Conservation (phyloP, 176 grass and related monocot species). For the Cenchrus fungigraminus region DNA sequence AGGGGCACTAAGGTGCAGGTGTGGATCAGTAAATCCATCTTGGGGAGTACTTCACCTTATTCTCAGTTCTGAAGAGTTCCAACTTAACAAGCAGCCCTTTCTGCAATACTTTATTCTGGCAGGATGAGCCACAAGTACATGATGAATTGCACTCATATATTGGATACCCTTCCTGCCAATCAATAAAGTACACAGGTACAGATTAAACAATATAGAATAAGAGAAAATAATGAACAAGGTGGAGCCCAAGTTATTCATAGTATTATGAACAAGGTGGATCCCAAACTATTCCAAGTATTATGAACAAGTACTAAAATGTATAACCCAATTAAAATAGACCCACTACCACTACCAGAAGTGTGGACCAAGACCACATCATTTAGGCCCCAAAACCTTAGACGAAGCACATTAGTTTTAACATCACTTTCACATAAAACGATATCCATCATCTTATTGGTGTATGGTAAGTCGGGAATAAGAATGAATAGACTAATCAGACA, state of each 20-base stretch:
- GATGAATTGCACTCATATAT: conserved; percentile 89
- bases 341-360: not conserved
- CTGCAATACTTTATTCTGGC: conserved; percentile 95
- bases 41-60: conserved; percentile 65
- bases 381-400: not conserved
- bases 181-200: not conserved
- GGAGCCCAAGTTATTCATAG: not conserved
- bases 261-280: not conserved
- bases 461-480: conserved; percentile 1
- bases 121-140: conserved; percentile 72
- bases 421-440: not conserved
- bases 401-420: conserved; percentile 25
- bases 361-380: conserved; percentile 16
- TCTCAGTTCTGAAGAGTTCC: conserved; percentile 88
- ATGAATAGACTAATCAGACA: not conserved
- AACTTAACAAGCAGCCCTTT: conserved; percentile 81
- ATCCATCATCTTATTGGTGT: not conserved
- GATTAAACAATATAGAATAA: conserved; percentile 25
- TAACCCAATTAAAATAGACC: not conserved
- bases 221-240: conserved; percentile 1
- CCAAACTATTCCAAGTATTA: not conserved
- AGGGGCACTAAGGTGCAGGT: not conserved
- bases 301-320: not conserved
- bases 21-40: conserved; percentile 11
- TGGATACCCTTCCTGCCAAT: conserved; percentile 80